Evolutionary conservation across 495 filamentous ascomycete genomes (phyloP).

Genomic region (Neurospora africana): DNA sequence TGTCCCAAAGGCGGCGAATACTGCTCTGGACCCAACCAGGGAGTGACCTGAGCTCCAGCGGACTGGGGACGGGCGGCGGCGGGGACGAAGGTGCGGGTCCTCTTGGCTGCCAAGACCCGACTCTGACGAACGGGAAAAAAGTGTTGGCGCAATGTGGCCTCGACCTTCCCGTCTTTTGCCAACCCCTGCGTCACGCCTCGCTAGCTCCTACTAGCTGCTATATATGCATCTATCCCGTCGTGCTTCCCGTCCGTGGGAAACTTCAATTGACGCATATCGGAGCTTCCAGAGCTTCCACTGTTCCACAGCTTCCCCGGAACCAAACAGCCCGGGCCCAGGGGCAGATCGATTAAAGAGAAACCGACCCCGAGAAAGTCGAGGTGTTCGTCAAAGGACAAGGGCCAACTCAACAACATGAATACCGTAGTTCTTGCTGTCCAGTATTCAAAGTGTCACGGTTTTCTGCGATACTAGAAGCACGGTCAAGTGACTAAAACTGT

Average conservation of each 20-base stretch:
- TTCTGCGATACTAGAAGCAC: background rate
- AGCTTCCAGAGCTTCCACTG: background rate
- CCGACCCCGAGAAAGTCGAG: background rate
- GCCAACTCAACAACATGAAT: background rate
- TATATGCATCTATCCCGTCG: background rate
- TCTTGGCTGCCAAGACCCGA: background rate
- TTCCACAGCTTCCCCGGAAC: background rate
- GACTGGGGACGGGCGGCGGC: background rate
- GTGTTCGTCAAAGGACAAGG: background rate
- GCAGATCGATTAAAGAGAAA: background rate
- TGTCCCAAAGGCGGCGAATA: background rate
- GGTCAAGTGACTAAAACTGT: background rate
- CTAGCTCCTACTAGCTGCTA: background rate
- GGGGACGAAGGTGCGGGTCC: background rate
- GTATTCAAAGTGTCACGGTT: background rate
- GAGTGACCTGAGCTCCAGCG: conserved; percentile 3
- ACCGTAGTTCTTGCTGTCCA: background rate
- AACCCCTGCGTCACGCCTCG: background rate
- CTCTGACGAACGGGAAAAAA: background rate
- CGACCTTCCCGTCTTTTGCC: background rate
- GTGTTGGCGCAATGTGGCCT: conserved; percentile 15
- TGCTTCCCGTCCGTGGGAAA: background rate
- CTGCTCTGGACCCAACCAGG: conserved; percentile 4
- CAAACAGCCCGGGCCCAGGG: background rate
- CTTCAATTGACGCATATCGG: background rate